A percentile compares a stretch with the other conserved stretches of the same genome.
These are phyloP conservation scores for Neopestalotiopsis rosae DNA, from an alignment of 2,329 filamentous ascomycete genomes.

Conservation along the genomic window DNA sequence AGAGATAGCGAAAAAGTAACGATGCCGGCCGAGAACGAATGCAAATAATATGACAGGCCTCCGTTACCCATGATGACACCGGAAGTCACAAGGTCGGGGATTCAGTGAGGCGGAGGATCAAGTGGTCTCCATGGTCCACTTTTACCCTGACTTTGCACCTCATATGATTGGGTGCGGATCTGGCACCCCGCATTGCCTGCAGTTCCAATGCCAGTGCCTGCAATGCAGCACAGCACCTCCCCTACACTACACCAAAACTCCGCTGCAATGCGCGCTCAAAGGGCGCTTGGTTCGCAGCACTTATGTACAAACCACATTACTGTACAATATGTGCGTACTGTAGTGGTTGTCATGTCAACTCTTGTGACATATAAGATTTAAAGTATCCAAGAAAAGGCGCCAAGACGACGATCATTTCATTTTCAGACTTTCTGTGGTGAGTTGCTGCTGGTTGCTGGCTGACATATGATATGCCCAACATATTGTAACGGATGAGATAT, in stretches of 20 bases:
- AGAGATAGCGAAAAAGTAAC: no score
- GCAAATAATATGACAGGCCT: background rate
- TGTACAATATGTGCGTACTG: no score
- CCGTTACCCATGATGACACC: background rate
- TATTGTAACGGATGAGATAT: no score
- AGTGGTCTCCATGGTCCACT: constrained; percentile 3
- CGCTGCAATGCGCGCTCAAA: background rate
- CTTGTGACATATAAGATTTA: no score
- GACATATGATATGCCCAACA: no score
- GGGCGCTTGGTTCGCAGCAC: background rate
- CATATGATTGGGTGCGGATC: background rate
- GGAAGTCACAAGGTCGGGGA: constrained; percentile 8
- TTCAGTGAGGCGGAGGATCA: background rate
- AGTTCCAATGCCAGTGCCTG: background rate
- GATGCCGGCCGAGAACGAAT: background rate
- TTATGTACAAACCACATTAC: background rate
- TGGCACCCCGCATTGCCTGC: constrained; percentile 5
- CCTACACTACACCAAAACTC: no score
- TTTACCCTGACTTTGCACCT: background rate
- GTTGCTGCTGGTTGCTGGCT: no score
- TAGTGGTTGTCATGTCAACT: no score
- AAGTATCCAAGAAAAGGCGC: no score
- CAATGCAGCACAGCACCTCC: no score
- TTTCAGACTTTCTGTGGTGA: no score
- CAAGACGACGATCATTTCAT: no score